Evolutionary conservation across 805 yeast genomes (phyloP).

Genomic region (Teunomyces kruisii): DNA sequence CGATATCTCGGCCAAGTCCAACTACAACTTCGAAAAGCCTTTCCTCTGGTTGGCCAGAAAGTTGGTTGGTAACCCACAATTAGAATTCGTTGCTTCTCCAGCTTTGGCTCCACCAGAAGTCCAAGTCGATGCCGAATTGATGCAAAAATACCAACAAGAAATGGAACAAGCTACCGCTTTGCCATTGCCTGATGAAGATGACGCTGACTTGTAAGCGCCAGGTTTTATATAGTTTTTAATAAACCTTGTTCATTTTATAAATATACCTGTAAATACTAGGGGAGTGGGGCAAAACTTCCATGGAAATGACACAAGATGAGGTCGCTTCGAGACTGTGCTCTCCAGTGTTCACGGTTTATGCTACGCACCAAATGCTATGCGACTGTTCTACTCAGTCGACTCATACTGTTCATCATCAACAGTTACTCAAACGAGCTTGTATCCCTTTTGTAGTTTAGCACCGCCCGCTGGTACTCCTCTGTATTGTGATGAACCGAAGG

Average conservation of each 20-base stretch:
- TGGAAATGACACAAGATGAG: no score
- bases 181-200: conserved; percentile 99
- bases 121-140: conserved; percentile 91
- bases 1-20: conserved; percentile 99
- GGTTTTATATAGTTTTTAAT: conserved; percentile 2
- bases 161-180: conserved; percentile 99
- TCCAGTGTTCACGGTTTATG: no score
- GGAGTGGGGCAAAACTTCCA: no score
- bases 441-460: conserved; percentile 6
- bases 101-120: conserved; percentile 99
- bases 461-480: conserved; percentile 23
- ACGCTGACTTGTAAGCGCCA: conserved; percentile 83
- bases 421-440: background rate
- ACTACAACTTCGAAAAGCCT: conserved; percentile 99
- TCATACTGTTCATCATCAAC: no score
- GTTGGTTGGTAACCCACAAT: conserved; percentile 95
- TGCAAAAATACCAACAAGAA: conserved; percentile 98
- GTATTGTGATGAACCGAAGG: conserved; percentile 25
- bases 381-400: no score
- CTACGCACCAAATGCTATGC: background rate
- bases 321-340: no score
- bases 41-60: conserved; percentile 99
- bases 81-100: conserved; percentile 98
- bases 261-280: background rate
- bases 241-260: conserved; percentile 1